Evolutionary conservation across 78 protist species (phyloP).

Genomic region (Chrysochromulina parva): DNA sequence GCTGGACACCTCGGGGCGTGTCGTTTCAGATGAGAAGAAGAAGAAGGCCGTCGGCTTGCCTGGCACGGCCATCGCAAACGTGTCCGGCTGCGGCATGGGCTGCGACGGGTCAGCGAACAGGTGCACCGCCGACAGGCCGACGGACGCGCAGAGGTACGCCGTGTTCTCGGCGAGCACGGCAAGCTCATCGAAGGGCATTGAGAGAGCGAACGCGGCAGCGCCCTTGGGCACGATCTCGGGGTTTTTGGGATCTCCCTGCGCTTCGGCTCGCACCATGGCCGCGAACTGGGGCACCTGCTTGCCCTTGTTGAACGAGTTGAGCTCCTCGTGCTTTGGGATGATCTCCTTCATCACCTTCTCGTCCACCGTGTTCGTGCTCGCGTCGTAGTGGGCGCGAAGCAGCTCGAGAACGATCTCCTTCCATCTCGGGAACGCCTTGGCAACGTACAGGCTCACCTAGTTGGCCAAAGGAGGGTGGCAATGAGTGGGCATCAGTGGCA

Average conservation of each 20-base stretch:
- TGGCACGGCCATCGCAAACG: background rate
- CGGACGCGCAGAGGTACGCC: background rate
- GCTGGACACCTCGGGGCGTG: background rate
- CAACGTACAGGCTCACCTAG: background rate
- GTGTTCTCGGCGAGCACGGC: background rate
- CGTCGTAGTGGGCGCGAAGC: background rate
- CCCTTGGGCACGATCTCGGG: background rate
- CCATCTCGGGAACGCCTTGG: background rate
- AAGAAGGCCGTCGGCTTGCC: background rate
- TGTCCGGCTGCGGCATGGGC: background rate
- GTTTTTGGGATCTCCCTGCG: background rate
- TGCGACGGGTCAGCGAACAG: background rate
- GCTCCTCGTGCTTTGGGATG: background rate
- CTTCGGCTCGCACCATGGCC: background rate
- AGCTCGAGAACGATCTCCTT: background rate
- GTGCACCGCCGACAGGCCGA: background rate
- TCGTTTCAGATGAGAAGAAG: background rate
- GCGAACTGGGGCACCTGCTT: constrained; percentile 13
- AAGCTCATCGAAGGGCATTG: constrained; percentile 28
- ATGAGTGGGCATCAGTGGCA: too few relatives aligned
- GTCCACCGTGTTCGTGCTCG: background rate
- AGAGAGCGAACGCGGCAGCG: constrained; percentile 17
- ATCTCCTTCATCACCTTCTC: background rate
- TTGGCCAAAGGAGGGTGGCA: too few relatives aligned
- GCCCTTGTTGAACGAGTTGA: background rate